phyloP scores from a whole-genome alignment of 176 grass and related monocot genomes.

The Hyparrhenia diplandra region DNA sequence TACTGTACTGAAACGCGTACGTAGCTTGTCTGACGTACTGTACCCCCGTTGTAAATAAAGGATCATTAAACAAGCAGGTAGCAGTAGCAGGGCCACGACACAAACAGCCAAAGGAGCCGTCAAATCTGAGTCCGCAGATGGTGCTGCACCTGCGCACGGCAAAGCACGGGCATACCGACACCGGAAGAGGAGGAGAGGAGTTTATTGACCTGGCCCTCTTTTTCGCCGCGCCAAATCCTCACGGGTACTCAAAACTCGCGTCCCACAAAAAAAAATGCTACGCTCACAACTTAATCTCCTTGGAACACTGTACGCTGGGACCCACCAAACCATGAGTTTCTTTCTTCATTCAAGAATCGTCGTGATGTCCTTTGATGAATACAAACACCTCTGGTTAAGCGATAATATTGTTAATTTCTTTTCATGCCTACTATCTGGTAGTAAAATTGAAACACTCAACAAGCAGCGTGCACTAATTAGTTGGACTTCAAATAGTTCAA shows the following conservation, averaged over 20 bases:
- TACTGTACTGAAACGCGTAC: neutral
- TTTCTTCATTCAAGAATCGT: too few species aligned
- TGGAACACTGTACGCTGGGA: too few species aligned
- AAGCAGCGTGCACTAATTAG: too few species aligned
- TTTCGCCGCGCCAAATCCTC: neutral
- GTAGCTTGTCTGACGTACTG: neutral
- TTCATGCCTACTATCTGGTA: too few species aligned
- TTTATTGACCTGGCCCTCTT: neutral
- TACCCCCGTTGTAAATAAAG: neutral
- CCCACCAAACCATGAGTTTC: too few species aligned
- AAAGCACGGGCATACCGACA: too few species aligned
- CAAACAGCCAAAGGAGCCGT: constrained; percentile 36
- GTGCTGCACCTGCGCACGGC: neutral
- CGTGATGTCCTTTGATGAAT: too few species aligned
- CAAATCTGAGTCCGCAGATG: constrained; percentile 29
- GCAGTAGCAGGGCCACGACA: neutral
- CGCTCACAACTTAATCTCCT: neutral
- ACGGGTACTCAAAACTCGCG: neutral
- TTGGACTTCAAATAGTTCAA: too few species aligned
- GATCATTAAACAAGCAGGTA: too few species aligned
- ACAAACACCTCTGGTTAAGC: too few species aligned
- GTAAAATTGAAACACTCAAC: too few species aligned
- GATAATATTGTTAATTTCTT: too few species aligned
- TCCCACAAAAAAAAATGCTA: neutral
- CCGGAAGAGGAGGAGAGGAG: neutral